Evolutionary conservation across 176 grass and related monocot species (phyloP), one percentile per base, ranked within the genome.

Genomic region (Phragmites australis): DNA sequence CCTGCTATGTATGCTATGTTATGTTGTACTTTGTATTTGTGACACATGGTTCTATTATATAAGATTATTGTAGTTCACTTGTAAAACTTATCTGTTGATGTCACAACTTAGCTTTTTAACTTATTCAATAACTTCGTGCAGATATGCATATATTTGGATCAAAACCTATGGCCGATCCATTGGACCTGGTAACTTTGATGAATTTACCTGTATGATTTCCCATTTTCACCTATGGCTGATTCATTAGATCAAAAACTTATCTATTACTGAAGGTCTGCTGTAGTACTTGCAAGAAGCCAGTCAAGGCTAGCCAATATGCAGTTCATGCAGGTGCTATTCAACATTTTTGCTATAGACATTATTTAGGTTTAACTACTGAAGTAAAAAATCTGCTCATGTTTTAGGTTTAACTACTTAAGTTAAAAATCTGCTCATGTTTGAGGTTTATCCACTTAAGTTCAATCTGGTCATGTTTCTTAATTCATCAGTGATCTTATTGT

Each of bases 111-210:
- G 80, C 34, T 27, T 74, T 76, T 71, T 61, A 55, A 77, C 15
- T 78, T 81, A 69, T 81, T 73, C 50, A 56, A 68, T 79, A 65
- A 91, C 12, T 39, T 74, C 84, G 43, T 90, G 86, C 92, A 99
- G 96, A 99, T 89, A 99, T 99, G 96, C 92, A 95, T 93, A 88
- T 99, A 64, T 97, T 94, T 90, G 94, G 87, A 78, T 92, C 81
- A 87, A 97, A 90, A 91, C 94, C 94, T 65, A 85, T 97, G 87
- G 83, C 85, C 42, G 94, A 97, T 88, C 89, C 94, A 72, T 80
- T 97, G 80, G 91, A 94, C 76, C 85, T 97, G 91, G 94, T 97
- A 97, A 87, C 37, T 91, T 86, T 74, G 6, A 86, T 75, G 60
- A 48, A 85, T 13, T 12, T 75, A 68, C 54, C 9, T 55, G n/a